Base-by-base conservation (phyloP, 768 basidiomycete species). In the Termitomyces sp. region DNA sequence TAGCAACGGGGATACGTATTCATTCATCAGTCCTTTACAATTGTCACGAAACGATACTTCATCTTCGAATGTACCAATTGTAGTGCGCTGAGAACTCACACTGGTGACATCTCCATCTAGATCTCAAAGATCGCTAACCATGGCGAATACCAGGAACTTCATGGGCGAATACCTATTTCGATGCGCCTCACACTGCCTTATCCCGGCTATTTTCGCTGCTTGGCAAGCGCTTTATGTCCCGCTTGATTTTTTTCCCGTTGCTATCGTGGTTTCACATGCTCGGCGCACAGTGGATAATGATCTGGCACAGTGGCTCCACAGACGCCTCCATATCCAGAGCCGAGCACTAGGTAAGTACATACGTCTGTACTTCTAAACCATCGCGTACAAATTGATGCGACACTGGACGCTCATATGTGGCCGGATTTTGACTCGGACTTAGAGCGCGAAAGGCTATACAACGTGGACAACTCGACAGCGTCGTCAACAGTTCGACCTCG, bases 331-430 rank as follows among this genome's bases (percentile, higher is more conserved):
- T 18, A 34, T 46, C 26, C 50, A 34, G 39, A 56, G 39, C 48
- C 48, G 37, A 39, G 46, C n/a, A 31, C 31, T 41, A 31, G 12
- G 22, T 24, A 31, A 31, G 9, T 6, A 18, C 3, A 10, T 5
- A 18, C 15, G 15, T 20, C 5, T 15, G 15, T n/a, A n/a, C n/a
- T n/a, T n/a, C n/a, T n/a, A n/a, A n/a, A 20, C 26, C 47, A 33
- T 51, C 33, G 7, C 57, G 55, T 28, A 41, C 26, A 56, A 47
- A 29, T 24, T 54, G 54, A 47, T 47, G 50, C 46, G 51, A 55
- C 51, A 37, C 34, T 39, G n/a, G 39, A 8, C 26, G 4, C 24
- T 24, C 26, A 28, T 4, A 12, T 49, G 15, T 46, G 7, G 5
- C 15, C 33, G 15, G 33, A 24, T 4, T 18, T n/a, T 6, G 33